Base-by-base conservation (phyloP, 495 filamentous ascomycete genomes). In the Penicillium psychrofluorescens region DNA sequence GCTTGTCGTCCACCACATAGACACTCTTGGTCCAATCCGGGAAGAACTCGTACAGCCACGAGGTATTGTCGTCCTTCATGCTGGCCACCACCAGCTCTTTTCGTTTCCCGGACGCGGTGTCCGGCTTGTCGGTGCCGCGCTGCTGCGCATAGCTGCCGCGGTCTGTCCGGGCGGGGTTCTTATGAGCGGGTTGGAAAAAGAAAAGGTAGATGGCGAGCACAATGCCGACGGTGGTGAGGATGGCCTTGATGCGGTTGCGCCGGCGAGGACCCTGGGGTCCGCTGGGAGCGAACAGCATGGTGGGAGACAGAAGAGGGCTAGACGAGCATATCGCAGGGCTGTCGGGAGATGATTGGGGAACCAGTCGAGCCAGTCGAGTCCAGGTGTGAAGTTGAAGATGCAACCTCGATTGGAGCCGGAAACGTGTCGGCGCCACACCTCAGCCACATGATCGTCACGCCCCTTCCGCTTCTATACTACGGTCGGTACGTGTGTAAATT, bases 1-100 rank as follows among this genome's bases (percentile, higher is more conserved):
- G 46, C 35, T 62, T 52, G 45, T 74, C 63, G 44, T 80, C 66
- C 41, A 75, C 73, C 12, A 77, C 67, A 49, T 79, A 80, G 41
- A 78, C 56, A 45, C 59, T 77, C 52, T 63, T 71, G 29, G 60
- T 58, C 72, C 67, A 75, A 22, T 74, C 67, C 3, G 62, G 61
- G 31, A 79, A 69, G 38, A 61, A 60, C 31, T 75, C 59, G 38
- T 65, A 54, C 16, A 84, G 51, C 81, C 81, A 85, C 7, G 65
- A 61, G 7, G 74, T 70, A 53, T 80, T 71, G 38, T 82, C 77
- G 5, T 38, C 51, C 43, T 63, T 63, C 55, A 70, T 77, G 42
- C 71, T 71, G 4, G 79, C 74, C 30, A 81, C 62, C n/a, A 83
- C 64, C 50, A 83, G 57, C 22, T 67, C 67, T 55, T 78, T 80